Evolutionary conservation across 2,329 filamentous ascomycete genomes (phyloP).

Genomic region (Pseudogymnoascus sp.): DNA sequence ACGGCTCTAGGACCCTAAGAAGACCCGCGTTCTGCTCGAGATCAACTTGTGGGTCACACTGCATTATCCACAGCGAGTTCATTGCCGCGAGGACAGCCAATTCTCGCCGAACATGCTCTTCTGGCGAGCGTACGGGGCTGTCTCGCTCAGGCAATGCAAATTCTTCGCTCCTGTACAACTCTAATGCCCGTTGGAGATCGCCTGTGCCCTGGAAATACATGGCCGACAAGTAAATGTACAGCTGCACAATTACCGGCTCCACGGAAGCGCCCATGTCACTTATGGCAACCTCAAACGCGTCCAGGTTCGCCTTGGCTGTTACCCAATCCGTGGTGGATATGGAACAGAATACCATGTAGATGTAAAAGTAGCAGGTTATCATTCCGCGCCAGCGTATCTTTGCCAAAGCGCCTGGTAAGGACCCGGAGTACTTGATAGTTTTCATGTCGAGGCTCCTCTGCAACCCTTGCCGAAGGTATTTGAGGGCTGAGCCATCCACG

Average conservation of each 20-base stretch:
- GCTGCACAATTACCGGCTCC: constrained; percentile 18
- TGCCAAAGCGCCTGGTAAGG: constrained; percentile 21
- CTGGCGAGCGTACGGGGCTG: constrained; percentile 31
- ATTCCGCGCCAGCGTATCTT: constrained; percentile 24
- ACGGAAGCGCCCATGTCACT: constrained; percentile 19
- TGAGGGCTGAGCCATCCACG: constrained; percentile 43
- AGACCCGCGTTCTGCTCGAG: constrained; percentile 51
- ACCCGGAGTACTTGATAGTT: constrained; percentile 28
- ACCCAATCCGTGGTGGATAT: constrained; percentile 24
- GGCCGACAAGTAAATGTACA: constrained; percentile 57
- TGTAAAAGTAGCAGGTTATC: constrained; percentile 25
- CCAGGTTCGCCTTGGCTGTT: constrained; percentile 20
- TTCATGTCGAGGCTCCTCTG: constrained; percentile 30
- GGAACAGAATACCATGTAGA: constrained; percentile 26
- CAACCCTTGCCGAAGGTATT: constrained; percentile 49
- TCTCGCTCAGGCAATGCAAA: constrained; percentile 43
- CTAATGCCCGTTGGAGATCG: constrained; percentile 58
- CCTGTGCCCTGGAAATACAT: constrained; percentile 71
- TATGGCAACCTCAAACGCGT: constrained; percentile 18
- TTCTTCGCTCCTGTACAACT: constrained; percentile 53
- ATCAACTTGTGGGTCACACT: constrained; percentile 49
- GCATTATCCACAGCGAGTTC: constrained; percentile 65
- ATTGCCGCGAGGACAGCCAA: constrained; percentile 58
- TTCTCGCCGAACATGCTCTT: constrained; percentile 49
- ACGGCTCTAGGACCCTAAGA: constrained; percentile 56